Conservation (phyloP, 441 rosid species). For the Aquilaria agallochum region DNA sequence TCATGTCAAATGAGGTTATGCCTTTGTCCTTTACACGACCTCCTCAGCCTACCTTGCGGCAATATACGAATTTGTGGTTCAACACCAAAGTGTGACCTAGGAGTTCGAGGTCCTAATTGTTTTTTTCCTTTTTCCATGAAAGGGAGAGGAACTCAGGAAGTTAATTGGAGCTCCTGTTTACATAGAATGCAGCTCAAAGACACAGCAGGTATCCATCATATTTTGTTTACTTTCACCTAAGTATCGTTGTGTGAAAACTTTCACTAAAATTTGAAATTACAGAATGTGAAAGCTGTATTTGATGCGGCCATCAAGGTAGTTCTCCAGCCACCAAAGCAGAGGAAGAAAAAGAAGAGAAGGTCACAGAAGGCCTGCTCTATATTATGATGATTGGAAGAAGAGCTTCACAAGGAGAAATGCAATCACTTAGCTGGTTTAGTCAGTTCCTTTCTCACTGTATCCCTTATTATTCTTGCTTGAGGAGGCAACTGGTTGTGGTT, state of each 20-base stretch:
- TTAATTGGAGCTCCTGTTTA: conserved; percentile 68
- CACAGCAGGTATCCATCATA: conserved; percentile 59
- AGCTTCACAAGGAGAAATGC: conserved; percentile 6
- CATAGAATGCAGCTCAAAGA: conserved; percentile 84
- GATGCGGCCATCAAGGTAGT: conserved; percentile 89
- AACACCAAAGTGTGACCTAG: not conserved
- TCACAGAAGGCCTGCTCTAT: conserved; percentile 68
- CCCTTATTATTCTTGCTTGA: conserved; percentile 9
- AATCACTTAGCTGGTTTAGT: conserved; percentile 14
- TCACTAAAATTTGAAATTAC: conserved; percentile 16
- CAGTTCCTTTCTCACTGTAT: conserved; percentile 11
- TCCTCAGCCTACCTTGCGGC: not conserved
- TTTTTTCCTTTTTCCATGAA: not conserved
- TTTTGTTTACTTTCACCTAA: not conserved
- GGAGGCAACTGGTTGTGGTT: conserved; percentile 23
- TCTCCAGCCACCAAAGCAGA: conserved; percentile 85
- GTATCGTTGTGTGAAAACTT: no score
- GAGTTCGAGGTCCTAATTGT: not conserved
- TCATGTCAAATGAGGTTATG: not conserved
- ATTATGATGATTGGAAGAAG: conserved; percentile 33
- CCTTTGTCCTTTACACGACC: not conserved
- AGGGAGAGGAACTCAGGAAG: conserved; percentile 86
- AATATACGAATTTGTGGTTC: not conserved
- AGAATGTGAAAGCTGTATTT: conserved; percentile 88
- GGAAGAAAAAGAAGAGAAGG: conserved; percentile 77